A percentile compares a stretch with the other conserved stretches of the same genome.
These are phyloP conservation scores for Sicyos edulis DNA, from an alignment of 306 rosid genomes.

Conservation along the genomic window DNA sequence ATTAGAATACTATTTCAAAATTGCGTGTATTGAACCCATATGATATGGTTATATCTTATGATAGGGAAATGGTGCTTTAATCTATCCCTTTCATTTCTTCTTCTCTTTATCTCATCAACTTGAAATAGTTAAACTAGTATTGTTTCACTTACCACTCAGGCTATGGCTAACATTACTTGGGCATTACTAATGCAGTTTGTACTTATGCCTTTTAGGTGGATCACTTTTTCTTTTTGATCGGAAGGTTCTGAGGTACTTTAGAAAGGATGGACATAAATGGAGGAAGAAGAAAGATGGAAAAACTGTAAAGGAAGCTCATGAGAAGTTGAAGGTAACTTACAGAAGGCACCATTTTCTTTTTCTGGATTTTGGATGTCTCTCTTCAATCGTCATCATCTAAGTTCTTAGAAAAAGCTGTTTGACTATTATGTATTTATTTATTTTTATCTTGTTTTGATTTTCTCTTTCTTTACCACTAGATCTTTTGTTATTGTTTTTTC, in stretches of 20 bases:
- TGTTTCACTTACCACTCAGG: neutral
- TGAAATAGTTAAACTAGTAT: neutral
- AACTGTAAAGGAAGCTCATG: conserved; percentile 93
- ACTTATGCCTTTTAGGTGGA: conserved; percentile 52
- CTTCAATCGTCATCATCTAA: neutral
- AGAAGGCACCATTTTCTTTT: conserved; percentile 11
- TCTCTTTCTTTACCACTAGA: conserved; percentile 7
- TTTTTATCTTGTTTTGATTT: neutral
- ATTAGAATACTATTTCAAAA: conserved; percentile 5
- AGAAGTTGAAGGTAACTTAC: conserved; percentile 71
- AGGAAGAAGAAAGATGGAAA: conserved; percentile 89
- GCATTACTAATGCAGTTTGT: neutral
- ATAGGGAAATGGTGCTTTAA: neutral
- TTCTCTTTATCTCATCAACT: conserved; percentile 1
- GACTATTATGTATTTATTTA: neutral
- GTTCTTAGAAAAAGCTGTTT: neutral
- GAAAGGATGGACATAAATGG: conserved; percentile 95
- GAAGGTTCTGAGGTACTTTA: conserved; percentile 80
- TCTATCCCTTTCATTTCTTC: neutral
- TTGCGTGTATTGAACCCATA: neutral
- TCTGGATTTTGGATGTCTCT: conserved; percentile 17
- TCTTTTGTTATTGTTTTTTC: neutral
- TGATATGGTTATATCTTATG: conserved; percentile 15
- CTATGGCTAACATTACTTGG: conserved; percentile 1
- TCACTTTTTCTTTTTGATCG: conserved; percentile 85